These are phyloP conservation scores for Beauveria pseudobassiana DNA, from an alignment of 2,329 filamentous ascomycete genomes.

Conservation along the genomic window DNA sequence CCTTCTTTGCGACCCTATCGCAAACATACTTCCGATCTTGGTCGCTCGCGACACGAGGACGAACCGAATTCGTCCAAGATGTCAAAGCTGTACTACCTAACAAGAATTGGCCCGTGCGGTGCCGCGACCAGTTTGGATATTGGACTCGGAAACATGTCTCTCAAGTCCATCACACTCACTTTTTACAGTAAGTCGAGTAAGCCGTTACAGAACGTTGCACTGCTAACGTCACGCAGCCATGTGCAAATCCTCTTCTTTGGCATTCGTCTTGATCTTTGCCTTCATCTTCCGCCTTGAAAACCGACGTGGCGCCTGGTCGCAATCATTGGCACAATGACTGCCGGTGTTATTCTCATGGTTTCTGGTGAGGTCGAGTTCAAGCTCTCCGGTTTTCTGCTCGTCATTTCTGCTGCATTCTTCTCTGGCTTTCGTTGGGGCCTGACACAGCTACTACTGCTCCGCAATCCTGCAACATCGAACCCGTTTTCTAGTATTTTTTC, in stretches of 20 bases:
- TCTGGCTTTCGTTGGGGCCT: constrained; percentile 97
- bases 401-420: constrained; percentile 90
- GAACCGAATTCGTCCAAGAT: constrained; percentile 60
- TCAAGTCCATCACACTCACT: constrained; percentile 93
- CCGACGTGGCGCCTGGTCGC: constrained; percentile 78
- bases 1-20: constrained; percentile 70
- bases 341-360: constrained; percentile 96
- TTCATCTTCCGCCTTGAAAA: constrained; percentile 88
- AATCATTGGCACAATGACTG: constrained; percentile 87
- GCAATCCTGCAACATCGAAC: constrained; percentile 91
- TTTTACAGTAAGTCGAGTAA: constrained; percentile 67
- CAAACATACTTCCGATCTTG: constrained; percentile 38
- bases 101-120: constrained; percentile 85
- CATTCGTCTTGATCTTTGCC: constrained; percentile 91
- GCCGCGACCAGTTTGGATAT: constrained; percentile 92
- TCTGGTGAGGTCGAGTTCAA: constrained; percentile 90
- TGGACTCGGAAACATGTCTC: constrained; percentile 87
- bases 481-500: constrained; percentile 94
- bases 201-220: constrained; percentile 6
- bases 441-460: constrained; percentile 91
- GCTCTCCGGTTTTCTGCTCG: constrained; percentile 76
- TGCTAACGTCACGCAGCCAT: constrained; percentile 52
- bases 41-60: constrained; percentile 42
- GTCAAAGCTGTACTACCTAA: constrained; percentile 86
- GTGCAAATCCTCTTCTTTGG: constrained; percentile 96